A percentile compares a stretch with the other conserved stretches of the same genome.
Evolutionary conservation across 176 grass and related monocot genomes (phyloP).

Genomic region (sorghum (Sorghum bicolor)): Sorghum_bicolor_NCBIv3 NC_012879.2:47236001-47236500

Average conservation of each 20-base stretch:
- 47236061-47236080: conserved; percentile 49
- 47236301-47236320: background rate
- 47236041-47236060: conserved; percentile 58
- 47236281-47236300: background rate
- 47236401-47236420: conserved; percentile 78
- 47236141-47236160: conserved; percentile 60
- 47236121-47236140: conserved; percentile 65
- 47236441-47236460: conserved; percentile 84
- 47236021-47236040: conserved; percentile 13
- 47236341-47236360: background rate
- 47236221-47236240: background rate
- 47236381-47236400: conserved; percentile 74
- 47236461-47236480: conserved; percentile 68
- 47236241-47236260: background rate
- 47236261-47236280: background rate
- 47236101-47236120: conserved; percentile 72
- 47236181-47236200: background rate
- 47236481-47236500: conserved; percentile 79
- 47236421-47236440: conserved; percentile 80
- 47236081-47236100: conserved; percentile 46
- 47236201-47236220: background rate
- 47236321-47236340: background rate
- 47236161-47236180: conserved; percentile 68
- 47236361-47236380: conserved; percentile 48
- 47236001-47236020: background rate